Conservation (phyloP, 108 stramenopile species). For the Conticribra guillardii region DNA sequence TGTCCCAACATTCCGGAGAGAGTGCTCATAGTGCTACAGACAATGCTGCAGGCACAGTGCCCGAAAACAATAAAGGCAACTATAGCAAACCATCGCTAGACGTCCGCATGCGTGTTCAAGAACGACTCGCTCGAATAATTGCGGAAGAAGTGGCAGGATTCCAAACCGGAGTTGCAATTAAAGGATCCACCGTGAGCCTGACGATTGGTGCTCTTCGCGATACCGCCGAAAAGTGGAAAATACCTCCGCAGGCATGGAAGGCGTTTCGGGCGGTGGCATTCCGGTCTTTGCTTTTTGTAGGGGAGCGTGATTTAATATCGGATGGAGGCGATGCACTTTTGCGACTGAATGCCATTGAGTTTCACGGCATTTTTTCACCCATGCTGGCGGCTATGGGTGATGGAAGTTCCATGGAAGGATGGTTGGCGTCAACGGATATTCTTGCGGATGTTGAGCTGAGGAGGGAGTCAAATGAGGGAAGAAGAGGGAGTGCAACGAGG, state of each 20-base stretch:
- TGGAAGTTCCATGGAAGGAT: constrained; percentile 79
- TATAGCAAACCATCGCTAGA: constrained; percentile 77
- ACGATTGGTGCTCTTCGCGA: constrained; percentile 65
- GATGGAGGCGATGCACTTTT: constrained; percentile 79
- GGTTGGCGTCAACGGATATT: constrained; percentile 75
- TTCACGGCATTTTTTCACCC: constrained; percentile 77
- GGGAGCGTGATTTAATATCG: constrained; percentile 78
- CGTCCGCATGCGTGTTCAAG: constrained; percentile 78
- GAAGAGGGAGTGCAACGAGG: constrained; percentile 6
- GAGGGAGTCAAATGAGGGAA: not conserved
- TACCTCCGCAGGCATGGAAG: constrained; percentile 80
- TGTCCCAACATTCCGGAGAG: constrained; percentile 8
- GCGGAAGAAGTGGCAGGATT: constrained; percentile 86
- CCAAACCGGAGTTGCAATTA: constrained; percentile 69
- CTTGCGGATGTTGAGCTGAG: constrained; percentile 72
- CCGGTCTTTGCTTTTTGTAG: constrained; percentile 79
- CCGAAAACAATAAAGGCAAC: too few relatives aligned
- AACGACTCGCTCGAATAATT: constrained; percentile 83
- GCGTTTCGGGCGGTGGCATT: constrained; percentile 85
- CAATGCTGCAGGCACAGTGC: too few relatives aligned
- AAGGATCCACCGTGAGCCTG: constrained; percentile 70
- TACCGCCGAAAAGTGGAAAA: constrained; percentile 80
- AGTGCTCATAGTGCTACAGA: too few relatives aligned
- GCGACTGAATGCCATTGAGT: constrained; percentile 74
- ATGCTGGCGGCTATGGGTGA: constrained; percentile 86